Percentiles rank a stretch among this genome's conserved stretches.
These are phyloP conservation scores for Carex littledalei DNA, from an alignment of 176 grass and related monocot genomes.

Conservation along the genomic window DNA sequence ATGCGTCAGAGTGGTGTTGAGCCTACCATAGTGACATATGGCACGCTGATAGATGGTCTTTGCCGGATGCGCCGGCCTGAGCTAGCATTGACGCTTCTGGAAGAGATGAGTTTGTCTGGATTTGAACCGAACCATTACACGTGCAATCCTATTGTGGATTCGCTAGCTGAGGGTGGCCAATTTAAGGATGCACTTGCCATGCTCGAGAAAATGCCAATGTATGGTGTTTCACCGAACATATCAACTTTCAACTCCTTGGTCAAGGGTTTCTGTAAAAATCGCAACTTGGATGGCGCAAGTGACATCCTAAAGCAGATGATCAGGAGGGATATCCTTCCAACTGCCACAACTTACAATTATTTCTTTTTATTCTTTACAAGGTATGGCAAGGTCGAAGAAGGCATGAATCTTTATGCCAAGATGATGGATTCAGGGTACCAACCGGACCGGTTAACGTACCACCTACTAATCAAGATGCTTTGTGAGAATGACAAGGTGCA, in stretches of 20 bases:
- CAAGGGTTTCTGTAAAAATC: constrained; percentile 60
- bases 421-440: constrained; percentile 62
- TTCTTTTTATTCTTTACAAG: constrained; percentile 64
- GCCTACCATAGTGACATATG: constrained; percentile 68
- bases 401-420: constrained; percentile 80
- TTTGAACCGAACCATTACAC: constrained; percentile 48
- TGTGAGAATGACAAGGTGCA: constrained; percentile 52
- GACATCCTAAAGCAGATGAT: constrained; percentile 64
- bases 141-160: constrained; percentile 70
- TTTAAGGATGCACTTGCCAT: constrained; percentile 59
- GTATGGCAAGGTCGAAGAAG: constrained; percentile 45
- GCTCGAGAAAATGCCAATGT: constrained; percentile 82
- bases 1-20: constrained; percentile 49
- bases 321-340: constrained; percentile 48
- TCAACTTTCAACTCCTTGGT: constrained; percentile 81
- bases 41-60: constrained; percentile 56
- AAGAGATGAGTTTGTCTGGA: constrained; percentile 49
- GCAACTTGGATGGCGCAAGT: constrained; percentile 52
- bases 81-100: constrained; percentile 40
- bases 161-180: constrained; percentile 44
- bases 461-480: constrained; percentile 71
- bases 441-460: constrained; percentile 46
- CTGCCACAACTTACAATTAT: constrained; percentile 66
- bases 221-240: constrained; percentile 53
- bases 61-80: constrained; percentile 63